Evolutionary conservation across 2,329 filamentous ascomycete genomes (phyloP).

Genomic region (Colletotrichum melonis): DNA sequence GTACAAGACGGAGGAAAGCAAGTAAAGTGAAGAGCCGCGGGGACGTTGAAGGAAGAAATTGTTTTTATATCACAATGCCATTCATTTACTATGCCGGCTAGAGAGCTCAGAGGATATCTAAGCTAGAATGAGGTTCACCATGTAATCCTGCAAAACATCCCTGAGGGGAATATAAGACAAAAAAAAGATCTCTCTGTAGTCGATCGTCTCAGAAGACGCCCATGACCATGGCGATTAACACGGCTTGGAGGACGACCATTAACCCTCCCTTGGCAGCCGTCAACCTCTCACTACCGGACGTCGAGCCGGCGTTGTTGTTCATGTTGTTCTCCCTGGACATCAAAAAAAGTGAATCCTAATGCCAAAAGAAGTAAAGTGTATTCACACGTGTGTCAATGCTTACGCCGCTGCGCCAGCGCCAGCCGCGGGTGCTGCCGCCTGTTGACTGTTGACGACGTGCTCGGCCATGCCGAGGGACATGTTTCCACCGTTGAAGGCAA

Average conservation of each 20-base stretch:
- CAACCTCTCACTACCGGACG: slow-evolving; percentile 15
- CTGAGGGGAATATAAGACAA: not conserved
- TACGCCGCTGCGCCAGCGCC: slow-evolving; percentile 32
- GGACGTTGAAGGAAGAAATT: not conserved
- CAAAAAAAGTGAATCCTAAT: slow-evolving; percentile 31
- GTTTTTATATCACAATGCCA: slow-evolving; percentile 12
- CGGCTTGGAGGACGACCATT: slow-evolving; percentile 18
- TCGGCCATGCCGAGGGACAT: slow-evolving; percentile 63
- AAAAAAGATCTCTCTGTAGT: not conserved
- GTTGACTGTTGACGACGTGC: slow-evolving; percentile 29
- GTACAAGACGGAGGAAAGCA: not conserved
- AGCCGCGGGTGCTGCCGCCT: slow-evolving; percentile 5
- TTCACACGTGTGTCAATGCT: slow-evolving; percentile 26
- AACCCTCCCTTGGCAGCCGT: slow-evolving; percentile 14
- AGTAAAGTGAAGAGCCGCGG: not conserved
- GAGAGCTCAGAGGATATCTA: slow-evolving; percentile 23
- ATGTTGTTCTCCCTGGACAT: slow-evolving; percentile 28
- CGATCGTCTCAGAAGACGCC: slow-evolving; percentile 29
- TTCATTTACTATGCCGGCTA: slow-evolving; percentile 33
- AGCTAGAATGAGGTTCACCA: slow-evolving; percentile 7
- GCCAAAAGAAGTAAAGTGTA: slow-evolving; percentile 7
- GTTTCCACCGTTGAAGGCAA: slow-evolving; percentile 68
- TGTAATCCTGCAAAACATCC: not conserved
- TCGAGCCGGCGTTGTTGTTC: slow-evolving; percentile 26
- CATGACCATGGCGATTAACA: slow-evolving; percentile 25